Percentiles rank a stretch among this genome's conserved stretches.
These are phyloP conservation scores for Panus rudis DNA, from an alignment of 768 basidiomycete genomes.

Conservation along the genomic window DNA sequence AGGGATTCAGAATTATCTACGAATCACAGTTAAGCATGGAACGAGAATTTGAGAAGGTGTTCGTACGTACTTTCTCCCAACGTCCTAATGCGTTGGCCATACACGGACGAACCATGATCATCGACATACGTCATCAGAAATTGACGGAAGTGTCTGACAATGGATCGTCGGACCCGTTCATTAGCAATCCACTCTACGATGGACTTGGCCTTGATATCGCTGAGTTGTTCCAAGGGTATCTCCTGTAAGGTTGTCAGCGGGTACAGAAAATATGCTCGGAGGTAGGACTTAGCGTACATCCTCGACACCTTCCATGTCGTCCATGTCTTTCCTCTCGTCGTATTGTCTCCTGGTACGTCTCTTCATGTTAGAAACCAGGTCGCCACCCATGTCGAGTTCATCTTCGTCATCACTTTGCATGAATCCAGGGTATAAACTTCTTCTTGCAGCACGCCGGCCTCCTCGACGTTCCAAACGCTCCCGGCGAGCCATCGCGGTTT, in stretches of 20 bases:
- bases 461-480: slow-evolving; percentile 71
- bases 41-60: neutral
- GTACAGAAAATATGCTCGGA: neutral
- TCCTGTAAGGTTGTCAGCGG: slow-evolving; percentile 46
- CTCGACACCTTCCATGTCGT: slow-evolving; percentile 86
- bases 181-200: slow-evolving; percentile 97
- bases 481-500: slow-evolving; percentile 80
- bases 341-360: slow-evolving; percentile 84
- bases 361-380: slow-evolving; percentile 65
- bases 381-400: slow-evolving; percentile 55
- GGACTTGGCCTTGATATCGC: slow-evolving; percentile 96
- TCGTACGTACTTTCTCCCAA: slow-evolving; percentile 81
- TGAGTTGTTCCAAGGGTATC: slow-evolving; percentile 89
- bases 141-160: slow-evolving; percentile 87
- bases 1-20: slow-evolving; percentile 94
- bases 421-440: slow-evolving; percentile 83
- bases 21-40: slow-evolving; percentile 6
- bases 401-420: slow-evolving; percentile 79
- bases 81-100: slow-evolving; percentile 87
- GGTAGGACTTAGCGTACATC: slow-evolving; percentile 47
- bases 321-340: slow-evolving; percentile 84
- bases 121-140: slow-evolving; percentile 97
- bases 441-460: slow-evolving; percentile 63
- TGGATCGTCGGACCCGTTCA: slow-evolving; percentile 84
- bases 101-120: slow-evolving; percentile 85